Evolutionary conservation across 2,329 filamentous ascomycete species (phyloP).

Genomic region (Pestalotiopsis sp.): DNA sequence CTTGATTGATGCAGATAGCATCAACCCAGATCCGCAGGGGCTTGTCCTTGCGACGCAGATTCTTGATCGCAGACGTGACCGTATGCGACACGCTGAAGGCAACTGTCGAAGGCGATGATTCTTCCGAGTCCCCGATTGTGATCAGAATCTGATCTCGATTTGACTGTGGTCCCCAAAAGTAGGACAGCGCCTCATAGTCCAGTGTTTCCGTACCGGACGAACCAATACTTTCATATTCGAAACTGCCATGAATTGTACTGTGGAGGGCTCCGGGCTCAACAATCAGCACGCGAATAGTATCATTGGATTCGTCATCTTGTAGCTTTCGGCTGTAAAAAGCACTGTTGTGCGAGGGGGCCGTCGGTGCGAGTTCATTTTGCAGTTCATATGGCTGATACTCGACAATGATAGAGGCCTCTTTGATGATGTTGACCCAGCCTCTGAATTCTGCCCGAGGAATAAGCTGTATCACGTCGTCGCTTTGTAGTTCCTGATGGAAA

Average conservation of each 20-base stretch:
- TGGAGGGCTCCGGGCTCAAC: background rate
- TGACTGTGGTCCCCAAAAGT: background rate
- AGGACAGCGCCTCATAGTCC: background rate
- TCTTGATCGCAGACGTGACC: too few relatives aligned
- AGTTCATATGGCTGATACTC: background rate
- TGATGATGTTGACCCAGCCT: background rate
- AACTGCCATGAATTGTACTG: background rate
- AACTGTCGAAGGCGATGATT: too few relatives aligned
- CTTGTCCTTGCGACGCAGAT: too few relatives aligned
- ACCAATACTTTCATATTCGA: background rate
- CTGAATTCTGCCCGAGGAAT: background rate
- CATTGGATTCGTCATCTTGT: background rate
- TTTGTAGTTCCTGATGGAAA: background rate
- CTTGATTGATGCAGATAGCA: background rate
- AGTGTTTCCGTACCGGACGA: background rate
- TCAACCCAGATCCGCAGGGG: background rate
- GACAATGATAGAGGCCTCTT: background rate
- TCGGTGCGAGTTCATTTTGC: background rate
- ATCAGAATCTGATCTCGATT: background rate
- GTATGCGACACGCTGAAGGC: too few relatives aligned
- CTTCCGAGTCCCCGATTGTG: background rate
- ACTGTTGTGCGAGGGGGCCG: background rate
- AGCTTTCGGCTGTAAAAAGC: background rate
- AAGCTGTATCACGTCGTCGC: background rate
- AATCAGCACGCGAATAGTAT: background rate